Evolutionary conservation across 2,329 filamentous ascomycete species (phyloP), one percentile per base, ranked within the genome.

Genomic region (Reticulascus tulasneorum): DNA sequence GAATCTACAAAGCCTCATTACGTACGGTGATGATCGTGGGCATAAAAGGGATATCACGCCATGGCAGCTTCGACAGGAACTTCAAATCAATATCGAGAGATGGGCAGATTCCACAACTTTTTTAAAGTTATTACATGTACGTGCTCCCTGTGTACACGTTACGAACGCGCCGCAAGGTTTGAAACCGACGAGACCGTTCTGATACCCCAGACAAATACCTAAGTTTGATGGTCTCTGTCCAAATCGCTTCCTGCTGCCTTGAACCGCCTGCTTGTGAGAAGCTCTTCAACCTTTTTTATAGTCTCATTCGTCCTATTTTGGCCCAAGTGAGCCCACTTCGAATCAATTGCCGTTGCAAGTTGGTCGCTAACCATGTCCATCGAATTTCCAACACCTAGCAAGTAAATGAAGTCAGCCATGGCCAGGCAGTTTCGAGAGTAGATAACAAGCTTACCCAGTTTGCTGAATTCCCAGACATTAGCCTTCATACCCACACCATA

Each of bases 401-500:
- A 8, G 5, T n/a, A 30, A 37, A 32, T 28, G 53, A 36, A 55
- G 44, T 37, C 6, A 26, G 23, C 27, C 15, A 12, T 43, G 11
- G 26, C 22, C 9, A 23, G 7, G 26, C 15, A 34, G 20, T 9
- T 9, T 9, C n/a, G 7, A 9, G n/a, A 24, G 5, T n/a, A 18
- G n/a, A 33, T 2, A 8, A 23, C n/a, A 11, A 19, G 16, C 28
- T 19, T 37, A 41, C 84, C 82, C 40, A 90, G 58, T 38, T 76
- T 75, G 53, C 84, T 80, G 62, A 87, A 90, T 56, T 95, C 87
- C 81, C 86, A 98, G 32, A 97, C 77, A 59, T 98, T 96, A 35
- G 93, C 93, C 74, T 98, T 98, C 89, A 98, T 94, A 52, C 93
- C 93, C 25, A 97, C 83, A n/a, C 93, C 93, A 49, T 94, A 86